These are phyloP conservation scores for Cutaneotrichosporon mucoides DNA, from an alignment of 1,284 basidiomycete species.

Conservation along the genomic window DNA sequence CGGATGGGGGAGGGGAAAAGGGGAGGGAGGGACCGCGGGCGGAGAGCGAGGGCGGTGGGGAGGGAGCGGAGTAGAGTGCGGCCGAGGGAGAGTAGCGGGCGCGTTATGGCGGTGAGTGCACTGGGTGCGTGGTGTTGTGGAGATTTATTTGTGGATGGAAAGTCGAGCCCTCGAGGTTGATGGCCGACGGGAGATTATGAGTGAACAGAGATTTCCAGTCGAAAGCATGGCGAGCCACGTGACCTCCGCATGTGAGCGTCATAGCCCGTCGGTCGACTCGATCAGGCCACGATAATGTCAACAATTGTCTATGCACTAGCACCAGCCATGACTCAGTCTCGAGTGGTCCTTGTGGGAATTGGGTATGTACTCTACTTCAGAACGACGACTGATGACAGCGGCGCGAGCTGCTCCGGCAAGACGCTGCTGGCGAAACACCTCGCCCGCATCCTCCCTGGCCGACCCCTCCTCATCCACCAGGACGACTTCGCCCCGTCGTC, in stretches of 20 bases:
- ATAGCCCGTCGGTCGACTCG: neutral
- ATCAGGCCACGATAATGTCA: neutral
- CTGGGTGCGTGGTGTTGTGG: too few relatives aligned
- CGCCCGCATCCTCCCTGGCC: conserved; percentile 58
- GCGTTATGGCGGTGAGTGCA: neutral
- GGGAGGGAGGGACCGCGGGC: neutral
- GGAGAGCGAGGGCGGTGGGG: neutral
- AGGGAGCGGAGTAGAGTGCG: neutral
- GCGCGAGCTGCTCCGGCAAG: conserved; percentile 64
- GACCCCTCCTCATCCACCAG: conserved; percentile 78
- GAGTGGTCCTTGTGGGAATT: conserved; percentile 29
- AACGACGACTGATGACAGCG: conserved; percentile 23
- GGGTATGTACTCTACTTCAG: conserved; percentile 21
- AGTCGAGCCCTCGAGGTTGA: too few relatives aligned
- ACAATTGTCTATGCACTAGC: neutral
- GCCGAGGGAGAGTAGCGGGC: neutral
- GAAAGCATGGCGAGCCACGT: neutral
- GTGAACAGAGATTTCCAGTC: neutral
- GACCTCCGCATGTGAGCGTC: neutral
- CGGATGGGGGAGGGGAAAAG: neutral
- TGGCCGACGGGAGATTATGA: too few relatives aligned
- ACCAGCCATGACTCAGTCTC: conserved; percentile 1
- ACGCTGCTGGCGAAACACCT: conserved; percentile 92
- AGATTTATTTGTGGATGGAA: too few relatives aligned
- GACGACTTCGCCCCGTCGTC: conserved; percentile 87